A percentile compares a stretch with the other conserved stretches of the same genome.
These are phyloP conservation scores for Citropsis articulata DNA, from an alignment of 345 rosid species.

Conservation along the genomic window DNA sequence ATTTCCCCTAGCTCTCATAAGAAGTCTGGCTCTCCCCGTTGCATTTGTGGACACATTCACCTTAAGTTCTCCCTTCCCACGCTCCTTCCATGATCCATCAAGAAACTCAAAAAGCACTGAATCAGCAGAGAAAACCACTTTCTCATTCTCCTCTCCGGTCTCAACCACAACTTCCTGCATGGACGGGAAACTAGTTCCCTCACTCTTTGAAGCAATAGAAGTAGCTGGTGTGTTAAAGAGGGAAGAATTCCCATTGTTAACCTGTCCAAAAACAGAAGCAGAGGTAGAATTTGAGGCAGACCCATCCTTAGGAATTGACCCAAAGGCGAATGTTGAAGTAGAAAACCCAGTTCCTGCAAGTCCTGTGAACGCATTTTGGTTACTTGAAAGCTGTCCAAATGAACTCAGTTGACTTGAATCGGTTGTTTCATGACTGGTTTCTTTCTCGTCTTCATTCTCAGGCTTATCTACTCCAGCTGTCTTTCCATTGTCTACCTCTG, in stretches of 20 bases:
- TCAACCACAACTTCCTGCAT: slow-evolving; percentile 80
- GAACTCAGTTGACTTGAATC: slow-evolving; percentile 62
- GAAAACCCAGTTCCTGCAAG: slow-evolving; percentile 90
- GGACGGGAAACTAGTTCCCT: slow-evolving; percentile 56
- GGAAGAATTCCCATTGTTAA: slow-evolving; percentile 62
- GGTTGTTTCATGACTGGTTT: slow-evolving; percentile 31
- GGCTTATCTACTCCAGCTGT: slow-evolving; percentile 33
- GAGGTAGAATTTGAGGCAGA: slow-evolving; percentile 36
- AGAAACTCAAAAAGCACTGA: slow-evolving; percentile 69
- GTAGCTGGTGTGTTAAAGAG: slow-evolving; percentile 48
- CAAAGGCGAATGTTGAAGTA: slow-evolving; percentile 63
- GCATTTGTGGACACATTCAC: slow-evolving; percentile 67
- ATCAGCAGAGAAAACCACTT: slow-evolving; percentile 69
- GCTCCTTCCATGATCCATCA: slow-evolving; percentile 90
- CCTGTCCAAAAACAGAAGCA: slow-evolving; percentile 45
- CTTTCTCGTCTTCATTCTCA: slow-evolving; percentile 30
- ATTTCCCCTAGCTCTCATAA: slow-evolving; percentile 94
- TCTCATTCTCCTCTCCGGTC: slow-evolving; percentile 96
- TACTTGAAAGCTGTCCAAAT: slow-evolving; percentile 93
- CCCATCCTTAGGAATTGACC: slow-evolving; percentile 50
- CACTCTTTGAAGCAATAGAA: slow-evolving; percentile 53
- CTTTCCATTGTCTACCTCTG: slow-evolving; percentile 35
- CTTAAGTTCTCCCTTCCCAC: slow-evolving; percentile 93
- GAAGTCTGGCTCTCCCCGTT: slow-evolving; percentile 58
- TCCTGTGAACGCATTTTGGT: slow-evolving; percentile 90